Conservation (phyloP, 768 basidiomycete species). For the Pisolithus microcarpus region DNA sequence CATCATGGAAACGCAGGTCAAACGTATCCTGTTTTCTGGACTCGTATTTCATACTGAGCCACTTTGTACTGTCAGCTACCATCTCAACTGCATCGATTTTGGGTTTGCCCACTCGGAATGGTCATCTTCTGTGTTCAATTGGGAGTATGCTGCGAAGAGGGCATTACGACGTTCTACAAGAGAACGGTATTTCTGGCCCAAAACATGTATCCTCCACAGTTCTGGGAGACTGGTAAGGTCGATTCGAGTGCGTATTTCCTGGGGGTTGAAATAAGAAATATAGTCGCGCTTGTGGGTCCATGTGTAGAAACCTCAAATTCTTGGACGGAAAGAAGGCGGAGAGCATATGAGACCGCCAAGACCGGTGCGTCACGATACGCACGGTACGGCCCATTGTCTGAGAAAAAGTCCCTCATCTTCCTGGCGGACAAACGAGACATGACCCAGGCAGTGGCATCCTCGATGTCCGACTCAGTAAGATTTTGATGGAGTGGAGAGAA, state of each 20-base stretch:
- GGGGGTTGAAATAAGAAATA: slow-evolving; percentile 72
- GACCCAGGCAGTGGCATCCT: no score
- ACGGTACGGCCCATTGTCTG: no score
- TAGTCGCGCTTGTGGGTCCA: slow-evolving; percentile 92
- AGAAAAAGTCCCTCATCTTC: no score
- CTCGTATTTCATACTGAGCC: slow-evolving; percentile 82
- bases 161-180: no score
- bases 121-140: no score
- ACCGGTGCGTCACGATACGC: no score
- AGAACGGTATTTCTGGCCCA: no score
- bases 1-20: slow-evolving; percentile 66
- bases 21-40: slow-evolving; percentile 55
- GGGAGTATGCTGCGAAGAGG: no score
- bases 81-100: slow-evolving; percentile 76
- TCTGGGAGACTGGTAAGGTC: slow-evolving; percentile 75
- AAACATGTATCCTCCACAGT: slow-evolving; percentile 24
- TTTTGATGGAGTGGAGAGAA: no score
- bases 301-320: slow-evolving; percentile 94
- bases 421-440: slow-evolving; percentile 35
- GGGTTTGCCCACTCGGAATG: no score
- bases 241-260: slow-evolving; percentile 49
- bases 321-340: slow-evolving; percentile 78
- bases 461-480: no score
- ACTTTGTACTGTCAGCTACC: slow-evolving; percentile 86
- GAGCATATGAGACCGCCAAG: slow-evolving; percentile 69